A percentile compares a stretch with the other conserved stretches of the same genome.
phyloP scores from a whole-genome alignment of 148 eudicot species.

The Diospyros lotus region DNA sequence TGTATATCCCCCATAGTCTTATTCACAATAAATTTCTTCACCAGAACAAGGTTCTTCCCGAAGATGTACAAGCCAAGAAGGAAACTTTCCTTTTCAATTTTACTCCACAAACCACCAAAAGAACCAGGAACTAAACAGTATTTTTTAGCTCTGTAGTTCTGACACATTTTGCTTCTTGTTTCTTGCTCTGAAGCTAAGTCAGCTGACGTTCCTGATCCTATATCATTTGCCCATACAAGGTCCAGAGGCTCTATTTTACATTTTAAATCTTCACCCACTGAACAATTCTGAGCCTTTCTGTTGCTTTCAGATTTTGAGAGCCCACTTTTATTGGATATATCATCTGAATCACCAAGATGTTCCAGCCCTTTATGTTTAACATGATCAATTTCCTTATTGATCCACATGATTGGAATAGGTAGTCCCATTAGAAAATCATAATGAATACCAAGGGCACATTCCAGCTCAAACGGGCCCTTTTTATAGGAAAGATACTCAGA shows the following conservation, averaged over 20 bases:
- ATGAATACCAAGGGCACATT: conserved; percentile 15
- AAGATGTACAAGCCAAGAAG: conserved; percentile 73
- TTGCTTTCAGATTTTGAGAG: conserved; percentile 10
- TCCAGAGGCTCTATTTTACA: conserved; percentile 6
- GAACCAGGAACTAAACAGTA: conserved; percentile 47
- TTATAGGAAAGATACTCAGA: conserved; percentile 21
- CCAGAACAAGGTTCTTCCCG: conserved; percentile 61
- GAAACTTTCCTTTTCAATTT: conserved; percentile 55
- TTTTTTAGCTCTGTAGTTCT: conserved; percentile 17
- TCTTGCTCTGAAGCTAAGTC: neutral
- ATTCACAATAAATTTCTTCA: conserved; percentile 49
- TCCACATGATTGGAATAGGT: conserved; percentile 48
- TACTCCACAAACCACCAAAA: conserved; percentile 42
- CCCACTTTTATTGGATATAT: conserved; percentile 5
- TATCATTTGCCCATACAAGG: neutral
- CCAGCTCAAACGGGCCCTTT: conserved; percentile 18
- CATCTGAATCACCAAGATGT: neutral
- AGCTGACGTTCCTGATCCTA: conserved; percentile 8
- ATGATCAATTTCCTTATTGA: conserved; percentile 19
- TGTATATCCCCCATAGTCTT: conserved; percentile 52
- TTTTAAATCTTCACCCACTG: conserved; percentile 1
- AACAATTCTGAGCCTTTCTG: conserved; percentile 1
- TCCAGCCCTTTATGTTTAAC: conserved; percentile 20
- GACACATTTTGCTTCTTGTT: conserved; percentile 8
- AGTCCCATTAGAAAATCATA: conserved; percentile 44